phyloP scores from a whole-genome alignment of 1,139 yeast species.

The Debaryomyces robertsiae region DNA sequence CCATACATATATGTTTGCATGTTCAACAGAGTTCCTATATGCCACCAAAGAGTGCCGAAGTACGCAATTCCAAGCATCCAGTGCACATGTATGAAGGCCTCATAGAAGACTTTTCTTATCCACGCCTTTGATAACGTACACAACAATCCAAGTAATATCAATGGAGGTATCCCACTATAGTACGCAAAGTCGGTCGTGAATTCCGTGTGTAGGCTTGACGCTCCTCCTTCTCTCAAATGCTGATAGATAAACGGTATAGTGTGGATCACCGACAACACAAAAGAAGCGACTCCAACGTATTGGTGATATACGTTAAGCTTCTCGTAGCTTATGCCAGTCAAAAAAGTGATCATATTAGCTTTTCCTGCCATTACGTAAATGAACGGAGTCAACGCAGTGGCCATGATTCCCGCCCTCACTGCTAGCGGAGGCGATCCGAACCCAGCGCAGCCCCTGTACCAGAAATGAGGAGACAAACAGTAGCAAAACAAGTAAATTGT shows the following conservation, averaged over 20 bases:
- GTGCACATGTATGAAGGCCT: slow-evolving; percentile 56
- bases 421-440: slow-evolving; percentile 72
- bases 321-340: slow-evolving; percentile 62
- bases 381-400: slow-evolving; percentile 56
- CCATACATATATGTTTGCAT: slow-evolving; percentile 56
- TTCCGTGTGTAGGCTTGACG: slow-evolving; percentile 18
- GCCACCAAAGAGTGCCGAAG: slow-evolving; percentile 55
- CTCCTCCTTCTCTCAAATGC: slow-evolving; percentile 54
- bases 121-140: slow-evolving; percentile 49
- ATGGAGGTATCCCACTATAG: slow-evolving; percentile 44
- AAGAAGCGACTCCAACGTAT: slow-evolving; percentile 47
- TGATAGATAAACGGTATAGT: slow-evolving; percentile 56
- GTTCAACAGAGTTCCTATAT: slow-evolving; percentile 40
- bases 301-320: slow-evolving; percentile 56
- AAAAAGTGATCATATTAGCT: slow-evolving; percentile 48
- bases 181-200: slow-evolving; percentile 24
- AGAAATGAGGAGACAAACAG: slow-evolving; percentile 52
- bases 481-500: slow-evolving; percentile 50
- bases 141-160: slow-evolving; percentile 47
- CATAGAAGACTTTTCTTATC: slow-evolving; percentile 51
- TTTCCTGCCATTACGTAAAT: slow-evolving; percentile 56
- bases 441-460: slow-evolving; percentile 57
- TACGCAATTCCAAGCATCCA: slow-evolving; percentile 62
- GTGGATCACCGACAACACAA: slow-evolving; percentile 55
- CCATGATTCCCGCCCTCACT: slow-evolving; percentile 55